Percentiles rank a stretch among this genome's conserved stretches.
phyloP scores from a whole-genome alignment of 768 basidiomycete genomes.

The Mycena amicta region DNA sequence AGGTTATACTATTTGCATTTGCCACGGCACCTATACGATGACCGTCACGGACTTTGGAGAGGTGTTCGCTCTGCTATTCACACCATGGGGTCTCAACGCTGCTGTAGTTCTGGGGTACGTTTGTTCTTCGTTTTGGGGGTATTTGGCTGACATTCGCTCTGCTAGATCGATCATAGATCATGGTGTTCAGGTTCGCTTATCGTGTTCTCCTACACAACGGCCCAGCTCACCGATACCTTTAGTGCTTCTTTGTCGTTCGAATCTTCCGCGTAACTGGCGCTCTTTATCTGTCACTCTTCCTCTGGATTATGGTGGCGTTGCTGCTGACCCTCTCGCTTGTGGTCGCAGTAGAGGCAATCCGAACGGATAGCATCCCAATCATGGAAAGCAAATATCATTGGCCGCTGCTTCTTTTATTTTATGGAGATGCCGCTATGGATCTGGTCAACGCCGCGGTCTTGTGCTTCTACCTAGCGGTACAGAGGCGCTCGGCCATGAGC shows the following conservation, averaged over 20 bases:
- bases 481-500: slow-evolving; percentile 13
- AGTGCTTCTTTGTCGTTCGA: slow-evolving; percentile 15
- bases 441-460: slow-evolving; percentile 14
- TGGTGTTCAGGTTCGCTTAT: not conserved
- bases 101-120: not conserved
- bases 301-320: slow-evolving; percentile 9
- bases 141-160: too few relatives aligned
- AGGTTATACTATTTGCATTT: not conserved
- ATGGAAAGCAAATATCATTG: slow-evolving; percentile 1
- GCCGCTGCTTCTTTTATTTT: slow-evolving; percentile 13
- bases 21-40: not conserved
- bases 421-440: slow-evolving; percentile 15
- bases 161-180: not conserved
- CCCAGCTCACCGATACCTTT: not conserved
- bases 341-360: slow-evolving; percentile 7
- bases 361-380: slow-evolving; percentile 2
- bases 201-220: not conserved
- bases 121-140: not conserved
- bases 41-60: not conserved
- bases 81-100: not conserved
- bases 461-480: slow-evolving; percentile 12
- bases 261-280: slow-evolving; percentile 13
- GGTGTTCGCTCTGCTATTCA: not conserved
- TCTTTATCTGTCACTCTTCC: slow-evolving; percentile 7
- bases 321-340: slow-evolving; percentile 7